Evolutionary conservation across 495 filamentous ascomycete genomes (phyloP), one percentile per base, ranked within the genome.

Genomic region (Penicillium cataractarum): DNA sequence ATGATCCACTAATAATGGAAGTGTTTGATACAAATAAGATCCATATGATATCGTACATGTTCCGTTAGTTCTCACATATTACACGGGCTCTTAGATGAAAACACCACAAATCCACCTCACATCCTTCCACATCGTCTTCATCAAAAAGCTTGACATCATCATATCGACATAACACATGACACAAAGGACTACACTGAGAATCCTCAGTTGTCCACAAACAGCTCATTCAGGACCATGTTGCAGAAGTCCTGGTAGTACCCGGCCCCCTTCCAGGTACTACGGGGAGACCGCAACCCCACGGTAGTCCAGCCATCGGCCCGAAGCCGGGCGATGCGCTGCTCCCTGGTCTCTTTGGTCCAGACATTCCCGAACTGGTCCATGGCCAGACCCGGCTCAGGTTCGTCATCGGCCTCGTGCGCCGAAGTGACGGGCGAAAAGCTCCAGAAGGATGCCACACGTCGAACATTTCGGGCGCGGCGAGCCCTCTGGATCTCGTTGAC

Each of bases 361-460:
- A 69, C 48, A 33, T 71, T 65, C 1, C 68, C 70, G 48, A 65
- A 71, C 17, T 55, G 33, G 50, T 69, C 65, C 10, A 73, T 42
- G 19, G 39, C 57, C 1, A 54, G 48, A 15, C 65, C 64, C 4
- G 54, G 37, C 13, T 53, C 48, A 0, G 22, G 37, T 0, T 15
- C 12, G 10, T 21, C 32, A 3, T 35, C 51, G 8, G 58, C 29
- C 17, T 44, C 35, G 17, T 62, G 51, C 5, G 51, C 50, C n/a
- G 44, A 17, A 21, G 69, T 69, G 27, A 75, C 33, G 10, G 69
- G 69, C 35, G 66, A 65, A 54, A 81, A 81, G 32, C 65, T 78
- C 79, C 79, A 81, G 58, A 79, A 80, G 0, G 77, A 81, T 0
- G 62, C 63, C 9, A 70, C 70, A 4, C 72, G 76, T 0, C 58